Percentiles rank a stretch among this genome's conserved stretches.
Conservation (phyloP, 2,329 filamentous ascomycete genomes). For the Talaromyces sp. region DNA sequence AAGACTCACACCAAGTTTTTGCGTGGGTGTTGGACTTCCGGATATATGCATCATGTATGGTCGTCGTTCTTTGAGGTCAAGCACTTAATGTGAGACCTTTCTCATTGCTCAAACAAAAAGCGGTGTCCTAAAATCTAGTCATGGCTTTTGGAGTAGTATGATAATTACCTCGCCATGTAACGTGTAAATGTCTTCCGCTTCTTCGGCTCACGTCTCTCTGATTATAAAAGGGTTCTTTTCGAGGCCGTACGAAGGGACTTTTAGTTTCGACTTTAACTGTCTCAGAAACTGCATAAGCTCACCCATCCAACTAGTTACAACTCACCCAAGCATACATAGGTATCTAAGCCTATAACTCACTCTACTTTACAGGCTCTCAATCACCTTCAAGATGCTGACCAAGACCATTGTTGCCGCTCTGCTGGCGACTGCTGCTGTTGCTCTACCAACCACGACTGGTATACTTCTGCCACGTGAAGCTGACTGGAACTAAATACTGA, state of each 20-base stretch:
- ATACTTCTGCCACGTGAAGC: not conserved
- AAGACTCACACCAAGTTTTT: not conserved
- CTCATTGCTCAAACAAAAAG: not conserved
- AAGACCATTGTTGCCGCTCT: slow-evolving; percentile 1
- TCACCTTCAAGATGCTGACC: not conserved
- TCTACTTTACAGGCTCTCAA: not conserved
- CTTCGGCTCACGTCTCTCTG: not conserved
- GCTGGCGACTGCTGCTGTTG: not conserved
- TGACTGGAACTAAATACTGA: not conserved
- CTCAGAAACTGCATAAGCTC: too few species aligned
- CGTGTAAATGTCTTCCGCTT: not conserved
- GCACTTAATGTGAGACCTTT: not conserved
- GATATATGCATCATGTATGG: not conserved
- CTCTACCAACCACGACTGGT: not conserved
- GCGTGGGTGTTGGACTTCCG: not conserved
- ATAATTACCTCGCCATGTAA: not conserved
- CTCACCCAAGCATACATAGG: not conserved
- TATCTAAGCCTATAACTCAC: not conserved
- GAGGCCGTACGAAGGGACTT: not conserved
- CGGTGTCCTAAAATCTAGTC: not conserved
- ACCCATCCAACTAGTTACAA: not conserved
- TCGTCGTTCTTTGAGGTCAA: not conserved
- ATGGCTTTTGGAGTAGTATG: not conserved
- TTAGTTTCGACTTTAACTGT: not conserved
- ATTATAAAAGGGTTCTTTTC: not conserved